Evolutionary conservation across 352 stramenopile species (phyloP).

Genomic region (Thalassiosira ordinaria): DNA sequence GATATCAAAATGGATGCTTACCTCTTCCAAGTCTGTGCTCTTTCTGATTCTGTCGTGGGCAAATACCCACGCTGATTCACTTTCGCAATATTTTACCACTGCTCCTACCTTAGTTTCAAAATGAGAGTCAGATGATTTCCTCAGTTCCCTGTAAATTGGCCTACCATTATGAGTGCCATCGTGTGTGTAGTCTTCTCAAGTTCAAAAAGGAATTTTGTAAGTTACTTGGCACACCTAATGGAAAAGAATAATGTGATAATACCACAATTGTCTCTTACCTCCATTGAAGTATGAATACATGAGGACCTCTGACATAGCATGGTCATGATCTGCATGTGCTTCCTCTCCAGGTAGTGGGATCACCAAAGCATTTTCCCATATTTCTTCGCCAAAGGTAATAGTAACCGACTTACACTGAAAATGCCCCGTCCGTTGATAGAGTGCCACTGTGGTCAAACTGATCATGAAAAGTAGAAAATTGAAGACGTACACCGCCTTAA

Average conservation of each 20-base stretch:
- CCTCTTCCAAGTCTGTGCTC: slow-evolving; percentile 1
- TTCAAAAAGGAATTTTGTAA: no score
- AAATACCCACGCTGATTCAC: slow-evolving; percentile 29
- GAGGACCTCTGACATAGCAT: no score
- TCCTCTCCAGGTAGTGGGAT: no score
- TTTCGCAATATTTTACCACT: slow-evolving; percentile 36
- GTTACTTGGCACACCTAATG: no score
- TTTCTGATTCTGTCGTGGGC: slow-evolving; percentile 23
- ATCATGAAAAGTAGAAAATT: background rate
- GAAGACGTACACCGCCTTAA: background rate
- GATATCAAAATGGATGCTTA: background rate
- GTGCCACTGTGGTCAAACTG: background rate
- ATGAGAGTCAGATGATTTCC: slow-evolving; percentile 10
- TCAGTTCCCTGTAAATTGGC: slow-evolving; percentile 25
- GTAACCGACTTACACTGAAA: background rate
- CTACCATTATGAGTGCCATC: slow-evolving; percentile 9
- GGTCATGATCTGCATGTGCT: no score
- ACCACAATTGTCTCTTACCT: no score
- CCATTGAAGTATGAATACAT: slow-evolving; percentile 35
- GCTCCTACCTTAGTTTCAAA: slow-evolving; percentile 13
- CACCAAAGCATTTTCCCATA: background rate
- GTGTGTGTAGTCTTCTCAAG: no score
- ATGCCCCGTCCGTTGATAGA: background rate
- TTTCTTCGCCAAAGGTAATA: background rate
- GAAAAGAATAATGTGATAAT: no score